Evolutionary conservation across 208 protist genomes (phyloP), one percentile per base, ranked within the genome.

Genomic region (Trypanosoma brucei): DNA sequence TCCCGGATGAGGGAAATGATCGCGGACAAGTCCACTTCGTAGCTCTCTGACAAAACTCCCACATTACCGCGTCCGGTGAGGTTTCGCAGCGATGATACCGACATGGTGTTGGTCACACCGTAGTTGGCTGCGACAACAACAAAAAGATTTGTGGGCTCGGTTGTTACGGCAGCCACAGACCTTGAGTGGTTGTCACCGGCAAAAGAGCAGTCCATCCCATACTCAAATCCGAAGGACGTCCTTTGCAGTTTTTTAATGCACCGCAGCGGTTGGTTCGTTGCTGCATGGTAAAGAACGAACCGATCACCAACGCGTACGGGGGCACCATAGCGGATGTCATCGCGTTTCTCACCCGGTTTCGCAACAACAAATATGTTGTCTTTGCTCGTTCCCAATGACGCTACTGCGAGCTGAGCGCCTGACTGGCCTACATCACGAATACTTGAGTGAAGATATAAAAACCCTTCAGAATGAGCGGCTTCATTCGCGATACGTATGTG

Each of bases 311-410:
- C 55, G 49, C 60, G 62, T 36, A 95, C 90, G 6, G 78, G 64
- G 35, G 46, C 65, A 13, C 86, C 90, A 46, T 88, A 68, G 48
- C 74, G 62, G 34, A 83, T 72, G 42, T 83, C 81, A 42, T 81
- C 80, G 3, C 84, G 82, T 53, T 65, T 61, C 5, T 74, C 51
- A 13, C 68, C 67, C 5, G 85, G 77, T 31, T 69, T 69, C 45
- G 65, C 69, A 11, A 95, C 76, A 1, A 91, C 72, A 55, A 92
- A 95, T 37, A 89, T 71, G 60, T 79, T 90, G 52, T 92, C 86
- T 13, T 78, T 71, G 37, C 42, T 67, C 3, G 81, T 79, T 31
- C 72, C 60, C 51, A 84, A 65, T 37, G 76, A 72, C 9, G 75
- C 86, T 1, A 69, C 78, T 14, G 77, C 79, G 13, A 31, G 36